These are phyloP conservation scores for Fragosphaeria purpurea DNA, from an alignment of 2,329 filamentous ascomycete genomes.

Conservation along the genomic window DNA sequence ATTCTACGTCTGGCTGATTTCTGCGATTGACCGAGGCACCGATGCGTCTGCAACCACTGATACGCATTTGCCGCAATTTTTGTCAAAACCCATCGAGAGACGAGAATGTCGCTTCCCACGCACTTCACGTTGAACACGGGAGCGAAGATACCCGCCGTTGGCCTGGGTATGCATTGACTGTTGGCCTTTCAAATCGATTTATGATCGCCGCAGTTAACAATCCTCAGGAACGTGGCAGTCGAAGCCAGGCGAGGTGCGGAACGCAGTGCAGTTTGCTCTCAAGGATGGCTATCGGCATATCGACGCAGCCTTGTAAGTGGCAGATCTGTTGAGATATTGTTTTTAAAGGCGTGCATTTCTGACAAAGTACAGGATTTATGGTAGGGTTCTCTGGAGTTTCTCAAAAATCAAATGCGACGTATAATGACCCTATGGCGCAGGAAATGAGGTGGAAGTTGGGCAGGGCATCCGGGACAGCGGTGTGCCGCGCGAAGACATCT, in stretches of 20 bases:
- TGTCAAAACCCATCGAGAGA: background rate
- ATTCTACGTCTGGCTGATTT: no score
- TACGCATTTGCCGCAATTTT: no score
- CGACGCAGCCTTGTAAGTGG: no score
- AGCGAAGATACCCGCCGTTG: slow-evolving; percentile 47
- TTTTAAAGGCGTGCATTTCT: no score
- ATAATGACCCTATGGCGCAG: background rate
- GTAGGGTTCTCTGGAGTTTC: no score
- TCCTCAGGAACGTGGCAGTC: slow-evolving; percentile 14
- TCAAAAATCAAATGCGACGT: no score
- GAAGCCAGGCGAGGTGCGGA: slow-evolving; percentile 1
- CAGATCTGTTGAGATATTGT: no score
- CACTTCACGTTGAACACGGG: slow-evolving; percentile 36
- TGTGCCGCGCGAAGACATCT: slow-evolving; percentile 36
- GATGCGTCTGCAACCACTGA: background rate
- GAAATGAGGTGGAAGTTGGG: slow-evolving; percentile 43
- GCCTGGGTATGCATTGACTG: slow-evolving; percentile 27
- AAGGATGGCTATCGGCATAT: no score
- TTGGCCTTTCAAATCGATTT: no score
- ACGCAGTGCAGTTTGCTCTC: slow-evolving; percentile 8
- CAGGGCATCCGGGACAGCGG: slow-evolving; percentile 35
- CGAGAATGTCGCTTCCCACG: background rate
- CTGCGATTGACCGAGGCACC: background rate
- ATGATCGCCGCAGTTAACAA: no score
- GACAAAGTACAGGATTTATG: no score